A percentile compares a stretch with the other conserved stretches of the same genome.
These are phyloP conservation scores for Hyaloscypha finlandica DNA, from an alignment of 495 filamentous ascomycete species.

Conservation along the genomic window DNA sequence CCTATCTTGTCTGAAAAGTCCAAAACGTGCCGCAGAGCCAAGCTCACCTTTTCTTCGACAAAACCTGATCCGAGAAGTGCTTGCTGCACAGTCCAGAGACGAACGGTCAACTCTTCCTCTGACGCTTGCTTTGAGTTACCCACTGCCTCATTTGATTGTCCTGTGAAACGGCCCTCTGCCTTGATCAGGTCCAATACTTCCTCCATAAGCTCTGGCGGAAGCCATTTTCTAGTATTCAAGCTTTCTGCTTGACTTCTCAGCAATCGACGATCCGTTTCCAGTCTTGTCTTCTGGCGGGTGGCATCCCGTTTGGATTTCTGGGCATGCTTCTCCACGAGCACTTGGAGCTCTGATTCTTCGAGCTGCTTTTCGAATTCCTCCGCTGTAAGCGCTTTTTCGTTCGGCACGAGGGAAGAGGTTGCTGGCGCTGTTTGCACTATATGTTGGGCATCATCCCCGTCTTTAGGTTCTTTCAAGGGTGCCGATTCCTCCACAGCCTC, in stretches of 20 bases:
- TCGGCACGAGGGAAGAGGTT: conserved; percentile 38
- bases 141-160: conserved; percentile 44
- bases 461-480: conserved; percentile 3
- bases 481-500: conserved; percentile 37
- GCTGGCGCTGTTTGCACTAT: conserved; percentile 28
- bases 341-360: conserved; percentile 79
- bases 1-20: conserved; percentile 54
- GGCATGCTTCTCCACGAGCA: conserved; percentile 77
- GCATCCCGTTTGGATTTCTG: conserved; percentile 68
- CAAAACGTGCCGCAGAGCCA: conserved; percentile 66
- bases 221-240: conserved; percentile 73
- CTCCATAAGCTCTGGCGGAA: conserved; percentile 77
- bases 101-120: conserved; percentile 73
- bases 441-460: conserved; percentile 2
- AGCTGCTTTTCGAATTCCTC: conserved; percentile 85
- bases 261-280: conserved; percentile 77
- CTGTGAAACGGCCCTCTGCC: conserved; percentile 49
- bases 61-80: conserved; percentile 70
- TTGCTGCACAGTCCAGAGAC: conserved; percentile 78
- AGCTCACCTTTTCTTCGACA: conserved; percentile 58
- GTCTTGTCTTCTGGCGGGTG: conserved; percentile 64
- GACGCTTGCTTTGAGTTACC: conserved; percentile 45
- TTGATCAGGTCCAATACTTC: conserved; percentile 64
- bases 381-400: conserved; percentile 59
- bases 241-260: conserved; percentile 71